phyloP scores from a whole-genome alignment of 2,329 filamentous ascomycete species.

The Aspergillus proliferans region DNA sequence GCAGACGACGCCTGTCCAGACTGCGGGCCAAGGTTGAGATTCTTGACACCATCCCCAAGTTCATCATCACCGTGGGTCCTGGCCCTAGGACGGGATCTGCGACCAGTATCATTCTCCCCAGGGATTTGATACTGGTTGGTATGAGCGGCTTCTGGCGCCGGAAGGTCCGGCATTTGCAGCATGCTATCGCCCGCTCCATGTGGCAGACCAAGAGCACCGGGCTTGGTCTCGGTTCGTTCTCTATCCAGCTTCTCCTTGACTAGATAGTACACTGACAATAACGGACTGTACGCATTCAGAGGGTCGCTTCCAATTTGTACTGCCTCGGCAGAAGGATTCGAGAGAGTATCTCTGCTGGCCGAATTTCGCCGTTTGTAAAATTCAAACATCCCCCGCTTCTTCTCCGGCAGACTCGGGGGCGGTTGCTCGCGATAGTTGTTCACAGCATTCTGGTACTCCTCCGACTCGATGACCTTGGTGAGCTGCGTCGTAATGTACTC shows the following conservation, averaged over 20 bases:
- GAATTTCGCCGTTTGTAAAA: constrained; percentile 96
- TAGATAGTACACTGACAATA: constrained; percentile 91
- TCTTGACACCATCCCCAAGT: constrained; percentile 65
- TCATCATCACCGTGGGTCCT: constrained; percentile 95
- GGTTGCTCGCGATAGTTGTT: constrained; percentile 62
- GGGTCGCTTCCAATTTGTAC: constrained; percentile 78
- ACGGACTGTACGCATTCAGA: constrained; percentile 83
- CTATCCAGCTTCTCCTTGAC: constrained; percentile 91
- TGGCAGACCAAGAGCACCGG: constrained; percentile 54
- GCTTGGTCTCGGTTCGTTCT: constrained; percentile 57
- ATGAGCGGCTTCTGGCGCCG: constrained; percentile 76
- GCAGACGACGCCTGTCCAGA: constrained; percentile 44
- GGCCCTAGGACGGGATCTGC: constrained; percentile 74
- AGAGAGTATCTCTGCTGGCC: constrained; percentile 78
- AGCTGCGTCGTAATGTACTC: constrained; percentile 78
- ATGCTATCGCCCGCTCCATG: constrained; percentile 51
- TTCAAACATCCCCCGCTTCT: constrained; percentile 85
- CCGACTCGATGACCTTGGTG: constrained; percentile 79
- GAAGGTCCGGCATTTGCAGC: constrained; percentile 65
- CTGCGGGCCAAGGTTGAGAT: constrained; percentile 51
- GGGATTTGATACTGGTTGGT: constrained; percentile 90
- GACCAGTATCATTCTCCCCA: constrained; percentile 79
- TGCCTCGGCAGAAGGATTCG: constrained; percentile 76
- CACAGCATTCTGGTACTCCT: constrained; percentile 87
- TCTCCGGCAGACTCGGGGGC: constrained; percentile 59